Evolutionary conservation across 805 yeast species (phyloP).

Genomic region (Candida khao-thaluensis): DNA sequence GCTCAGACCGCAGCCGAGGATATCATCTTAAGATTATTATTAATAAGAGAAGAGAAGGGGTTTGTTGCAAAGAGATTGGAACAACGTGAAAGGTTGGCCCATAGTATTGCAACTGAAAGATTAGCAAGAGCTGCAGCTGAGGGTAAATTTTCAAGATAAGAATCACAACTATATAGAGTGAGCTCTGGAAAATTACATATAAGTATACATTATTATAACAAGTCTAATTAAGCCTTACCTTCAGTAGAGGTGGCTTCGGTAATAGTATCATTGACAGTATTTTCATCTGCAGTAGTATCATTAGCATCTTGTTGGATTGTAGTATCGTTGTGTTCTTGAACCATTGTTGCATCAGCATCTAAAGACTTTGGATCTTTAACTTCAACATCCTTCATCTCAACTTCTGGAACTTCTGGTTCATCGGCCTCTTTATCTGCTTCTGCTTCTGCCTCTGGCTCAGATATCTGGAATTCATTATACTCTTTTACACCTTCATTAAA

Average conservation of each 20-base stretch:
- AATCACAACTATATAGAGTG: no score
- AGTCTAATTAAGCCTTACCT: not conserved
- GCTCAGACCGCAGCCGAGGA: constrained; percentile 55
- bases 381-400: constrained; percentile 13
- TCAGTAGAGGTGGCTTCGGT: constrained; percentile 4
- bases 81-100: constrained; percentile 59
- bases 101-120: constrained; percentile 54
- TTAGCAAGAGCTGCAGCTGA: constrained; percentile 48
- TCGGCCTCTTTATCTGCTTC: constrained; percentile 12
- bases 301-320: constrained; percentile 47
- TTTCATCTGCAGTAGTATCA: constrained; percentile 47
- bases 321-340: constrained; percentile 48
- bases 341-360: constrained; percentile 51
- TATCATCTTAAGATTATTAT: constrained; percentile 65
- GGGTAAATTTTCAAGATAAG: constrained; percentile 25
- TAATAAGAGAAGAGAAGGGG: constrained; percentile 60
- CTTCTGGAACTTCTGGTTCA: constrained; percentile 14
- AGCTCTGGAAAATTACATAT: not conserved
- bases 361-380: constrained; percentile 2
- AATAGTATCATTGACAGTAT: constrained; percentile 25
- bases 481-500: constrained; percentile 41
- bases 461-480: constrained; percentile 18
- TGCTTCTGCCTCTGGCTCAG: constrained; percentile 12
- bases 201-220: constrained; percentile 12
- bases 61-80: constrained; percentile 60